These are phyloP conservation scores for Suillus occidentalis DNA, from an alignment of 768 basidiomycete species.

Conservation along the genomic window DNA sequence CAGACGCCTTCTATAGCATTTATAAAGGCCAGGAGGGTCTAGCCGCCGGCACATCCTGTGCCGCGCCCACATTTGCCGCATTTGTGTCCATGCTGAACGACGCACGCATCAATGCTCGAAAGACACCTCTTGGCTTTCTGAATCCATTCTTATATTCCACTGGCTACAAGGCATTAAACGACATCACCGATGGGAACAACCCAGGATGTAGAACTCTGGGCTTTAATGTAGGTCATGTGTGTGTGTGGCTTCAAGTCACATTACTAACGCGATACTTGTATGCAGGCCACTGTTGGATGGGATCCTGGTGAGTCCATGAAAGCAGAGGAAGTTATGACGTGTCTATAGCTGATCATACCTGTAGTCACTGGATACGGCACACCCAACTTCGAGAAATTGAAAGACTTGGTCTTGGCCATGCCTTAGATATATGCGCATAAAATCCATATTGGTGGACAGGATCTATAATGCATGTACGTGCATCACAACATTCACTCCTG, in stretches of 20 bases:
- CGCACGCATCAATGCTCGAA: background rate
- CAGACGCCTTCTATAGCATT: slow-evolving; percentile 48
- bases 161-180: background rate
- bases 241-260: background rate
- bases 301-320: slow-evolving; percentile 49
- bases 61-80: background rate
- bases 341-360: slow-evolving; percentile 9
- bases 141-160: background rate
- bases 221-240: slow-evolving; percentile 54
- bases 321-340: background rate
- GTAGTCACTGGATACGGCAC: slow-evolving; percentile 59
- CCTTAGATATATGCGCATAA: background rate
- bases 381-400: slow-evolving; percentile 49
- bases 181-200: slow-evolving; percentile 43
- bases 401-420: slow-evolving; percentile 33
- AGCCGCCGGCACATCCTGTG: slow-evolving; percentile 27
- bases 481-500: background rate
- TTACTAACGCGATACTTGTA: background rate
- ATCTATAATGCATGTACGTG: background rate
- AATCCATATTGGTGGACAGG: background rate
- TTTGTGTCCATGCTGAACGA: background rate
- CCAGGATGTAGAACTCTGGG: slow-evolving; percentile 62
- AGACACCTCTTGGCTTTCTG: background rate
- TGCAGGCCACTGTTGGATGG: slow-evolving; percentile 53
- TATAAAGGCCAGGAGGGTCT: slow-evolving; percentile 37